Base-by-base conservation (phyloP, 345 rosid species). In the Eutrema heterophyllum region DNA sequence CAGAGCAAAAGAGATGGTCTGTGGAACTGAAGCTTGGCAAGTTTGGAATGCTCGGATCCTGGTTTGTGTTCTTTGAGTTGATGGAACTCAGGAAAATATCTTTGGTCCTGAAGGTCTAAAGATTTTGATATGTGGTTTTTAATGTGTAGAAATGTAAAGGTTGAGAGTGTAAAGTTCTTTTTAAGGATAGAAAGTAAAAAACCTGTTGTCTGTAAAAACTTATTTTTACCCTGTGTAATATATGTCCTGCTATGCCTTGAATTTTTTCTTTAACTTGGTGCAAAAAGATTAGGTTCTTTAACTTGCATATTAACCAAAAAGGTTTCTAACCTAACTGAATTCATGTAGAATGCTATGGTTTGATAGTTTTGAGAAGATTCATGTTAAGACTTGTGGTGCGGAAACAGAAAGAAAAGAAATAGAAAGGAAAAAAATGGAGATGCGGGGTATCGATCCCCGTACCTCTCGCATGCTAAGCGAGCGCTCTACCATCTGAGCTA, bases 401-500 rank as follows among this genome's bases (percentile, higher is more conserved):
- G n/a, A n/a, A n/a, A n/a, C n/a, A n/a, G n/a, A 18, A 18, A 18
- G 21, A 18, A 18, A 18, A 18, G 21, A 18, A 18, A 18, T n/a
- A n/a, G n/a, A n/a, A n/a, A n/a, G n/a, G n/a, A 18, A 18, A 21
- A 21, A 21, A 21, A 21, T 21, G 96, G 90, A 86, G 90, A 91
- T 84, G 93, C 83, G 87, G 87, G 87, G 87, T 83, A 89, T 88
- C 91, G 87, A 86, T 83, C 88, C 92, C 89, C 79, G 87, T 83
- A 75, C 88, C 93, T 87, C 98, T 89, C 87, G 86, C 90, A 85
- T 92, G 92, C 89, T 85, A 88, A 88, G 89, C 90, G 85, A 88
- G 92, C 88, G 87, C 90, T 88, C 90, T 87, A 88, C 90, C 96
- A 89, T 84, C 88, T 88, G 92, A 92, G 90, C 91, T 86, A 84